These are phyloP conservation scores for Pleurotus salmoneostramineus DNA, from an alignment of 768 basidiomycete species.

Conservation along the genomic window DNA sequence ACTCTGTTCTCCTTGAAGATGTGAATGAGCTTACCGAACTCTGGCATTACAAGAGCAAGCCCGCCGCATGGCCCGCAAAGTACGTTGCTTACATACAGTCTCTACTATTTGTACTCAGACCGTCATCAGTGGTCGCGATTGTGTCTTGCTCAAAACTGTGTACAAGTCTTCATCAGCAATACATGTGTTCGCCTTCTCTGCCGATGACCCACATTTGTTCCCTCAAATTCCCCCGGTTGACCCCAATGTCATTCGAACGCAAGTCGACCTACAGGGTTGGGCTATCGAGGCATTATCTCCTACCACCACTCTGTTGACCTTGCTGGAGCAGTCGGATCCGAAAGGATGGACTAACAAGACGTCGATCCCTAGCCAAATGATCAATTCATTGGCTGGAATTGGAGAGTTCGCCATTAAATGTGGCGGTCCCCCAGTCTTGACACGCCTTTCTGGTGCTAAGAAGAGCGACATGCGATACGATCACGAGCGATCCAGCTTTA, in stretches of 20 bases:
- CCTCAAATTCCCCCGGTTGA: constrained; percentile 65
- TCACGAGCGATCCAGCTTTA: constrained; percentile 77
- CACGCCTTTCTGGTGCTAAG: constrained; percentile 76
- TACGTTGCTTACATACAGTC: constrained; percentile 35
- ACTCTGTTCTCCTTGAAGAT: constrained; percentile 82
- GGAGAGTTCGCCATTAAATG: constrained; percentile 95
- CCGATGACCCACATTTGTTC: constrained; percentile 85
- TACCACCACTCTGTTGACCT: constrained; percentile 87
- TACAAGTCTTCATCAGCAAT: constrained; percentile 96
- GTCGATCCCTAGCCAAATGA: constrained; percentile 93
- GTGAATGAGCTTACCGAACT: constrained; percentile 88
- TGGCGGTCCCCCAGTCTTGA: constrained; percentile 92
- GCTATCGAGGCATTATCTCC: constrained; percentile 95
- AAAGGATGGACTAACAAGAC: constrained; percentile 97
- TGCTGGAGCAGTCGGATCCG: constrained; percentile 95
- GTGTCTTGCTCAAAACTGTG: constrained; percentile 88
- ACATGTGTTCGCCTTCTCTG: constrained; percentile 94
- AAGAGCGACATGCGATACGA: constrained; percentile 77
- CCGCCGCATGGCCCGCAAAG: constrained; percentile 86
- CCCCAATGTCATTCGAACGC: constrained; percentile 82
- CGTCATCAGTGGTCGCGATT: constrained; percentile 72
- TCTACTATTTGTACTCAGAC: constrained; percentile 13
- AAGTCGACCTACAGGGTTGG: constrained; percentile 99
- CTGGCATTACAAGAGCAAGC: constrained; percentile 90
- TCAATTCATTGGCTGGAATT: constrained; percentile 81